Evolutionary conservation across 495 filamentous ascomycete genomes (phyloP).

Genomic region (Lasiosphaeris hirsuta): DNA sequence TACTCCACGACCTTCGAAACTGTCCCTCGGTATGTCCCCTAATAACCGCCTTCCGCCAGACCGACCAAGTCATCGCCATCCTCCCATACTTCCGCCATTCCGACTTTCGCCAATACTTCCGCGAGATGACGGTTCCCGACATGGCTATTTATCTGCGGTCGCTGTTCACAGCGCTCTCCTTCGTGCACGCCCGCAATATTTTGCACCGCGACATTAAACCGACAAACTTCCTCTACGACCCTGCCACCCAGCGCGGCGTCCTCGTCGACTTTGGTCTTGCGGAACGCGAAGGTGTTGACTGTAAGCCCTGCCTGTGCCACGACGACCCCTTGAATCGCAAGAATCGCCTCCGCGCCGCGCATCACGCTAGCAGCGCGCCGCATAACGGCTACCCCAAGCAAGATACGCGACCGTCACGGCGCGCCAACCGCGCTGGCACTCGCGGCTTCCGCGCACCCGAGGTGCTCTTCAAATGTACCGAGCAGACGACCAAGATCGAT

Average conservation of each 20-base stretch:
- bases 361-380: slow-evolving; percentile 40
- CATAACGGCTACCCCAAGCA: slow-evolving; percentile 77
- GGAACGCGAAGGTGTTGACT: slow-evolving; percentile 74
- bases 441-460: slow-evolving; percentile 94
- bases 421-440: slow-evolving; percentile 95
- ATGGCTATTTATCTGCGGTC: slow-evolving; percentile 87
- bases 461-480: slow-evolving; percentile 95
- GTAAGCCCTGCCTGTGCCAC: slow-evolving; percentile 68
- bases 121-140: slow-evolving; percentile 76
- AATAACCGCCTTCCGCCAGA: slow-evolving; percentile 90
- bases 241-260: slow-evolving; percentile 73
- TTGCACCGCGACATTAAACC: slow-evolving; percentile 98
- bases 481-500: slow-evolving; percentile 93
- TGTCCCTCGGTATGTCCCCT: slow-evolving; percentile 85
- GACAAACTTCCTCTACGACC: slow-evolving; percentile 98
- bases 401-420: slow-evolving; percentile 78
- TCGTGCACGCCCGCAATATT: slow-evolving; percentile 78
- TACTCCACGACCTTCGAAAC: slow-evolving; percentile 84
- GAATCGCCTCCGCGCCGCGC: slow-evolving; percentile 37
- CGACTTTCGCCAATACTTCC: slow-evolving; percentile 94
- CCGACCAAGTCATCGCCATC: slow-evolving; percentile 92
- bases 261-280: slow-evolving; percentile 96
- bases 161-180: slow-evolving; percentile 77
- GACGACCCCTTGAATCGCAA: slow-evolving; percentile 41
- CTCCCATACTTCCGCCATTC: slow-evolving; percentile 93